Base-by-base conservation (phyloP, 2,329 filamentous ascomycete genomes). In the Acrodontium crateriforme region DNA sequence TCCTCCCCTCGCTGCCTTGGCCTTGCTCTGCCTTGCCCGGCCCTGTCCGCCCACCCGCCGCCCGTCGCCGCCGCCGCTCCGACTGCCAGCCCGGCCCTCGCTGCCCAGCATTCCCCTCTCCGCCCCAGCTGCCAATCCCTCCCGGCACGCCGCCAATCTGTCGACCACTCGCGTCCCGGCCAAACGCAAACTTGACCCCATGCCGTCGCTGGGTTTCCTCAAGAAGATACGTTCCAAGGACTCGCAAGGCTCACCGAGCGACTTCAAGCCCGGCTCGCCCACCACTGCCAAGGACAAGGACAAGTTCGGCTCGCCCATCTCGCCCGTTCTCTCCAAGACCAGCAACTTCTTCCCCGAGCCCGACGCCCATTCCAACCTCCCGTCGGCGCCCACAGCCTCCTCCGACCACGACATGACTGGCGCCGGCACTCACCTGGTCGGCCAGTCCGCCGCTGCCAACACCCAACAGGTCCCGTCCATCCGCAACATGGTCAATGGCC, bases 151-250 rank as follows among this genome's bases (percentile, higher is more conserved):
- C 4, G 20, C 20, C 20, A 12, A n/a, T 14, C 20, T 12, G 24
- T 28, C 25, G 7, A 22, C 12, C 24, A 13, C 16, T 7, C 27
- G 35, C 29, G 34, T 25, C 25, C 9, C 28, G 18, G 28, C 29
- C 29, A 32, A 27, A 14, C 22, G 25, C 25, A 22, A 18, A 29
- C 18, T 34, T 16, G 30, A 23, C 40, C 37, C 49, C 58, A 95
- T 98, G 89, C 89, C 85, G 75, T 81, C 73, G 59, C 72, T 94
- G 67, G 83, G 83, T 59, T 84, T 94, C 55, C 74, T 95, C 55
- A 94, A 94, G 72, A 95, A 93, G 73, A 93, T 92, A 71, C 78
- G 84, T 72, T 92, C 84, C 63, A 91, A 84, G 73, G 84, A 94
- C 65, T 79, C 44, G 32, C 56, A 60, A 45, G 60, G 64, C 40